Percentiles rank a stretch among this genome's conserved stretches.
These are phyloP conservation scores for Gardenia jasminoides DNA, from an alignment of 257 asterid genomes.

Conservation along the genomic window DNA sequence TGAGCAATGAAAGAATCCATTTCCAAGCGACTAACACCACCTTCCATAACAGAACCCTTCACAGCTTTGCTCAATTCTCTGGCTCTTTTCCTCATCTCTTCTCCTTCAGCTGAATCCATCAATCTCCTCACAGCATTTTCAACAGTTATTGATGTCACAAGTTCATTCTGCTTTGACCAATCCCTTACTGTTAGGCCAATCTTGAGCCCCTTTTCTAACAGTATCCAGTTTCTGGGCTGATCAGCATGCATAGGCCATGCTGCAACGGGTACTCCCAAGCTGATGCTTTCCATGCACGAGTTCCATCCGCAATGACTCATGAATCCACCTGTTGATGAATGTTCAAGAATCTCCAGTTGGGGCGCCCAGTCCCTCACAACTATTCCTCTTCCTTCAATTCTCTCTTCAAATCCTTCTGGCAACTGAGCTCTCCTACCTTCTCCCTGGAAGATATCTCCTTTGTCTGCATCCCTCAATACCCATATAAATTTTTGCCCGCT, in stretches of 20 bases:
- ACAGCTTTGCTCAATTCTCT: constrained; percentile 7
- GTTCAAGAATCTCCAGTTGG: constrained; percentile 14
- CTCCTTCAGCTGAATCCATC: constrained; percentile 28
- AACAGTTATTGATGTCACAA: constrained; percentile 12
- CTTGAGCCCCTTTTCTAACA: constrained; percentile 9
- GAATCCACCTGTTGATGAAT: not conserved
- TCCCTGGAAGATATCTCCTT: constrained; percentile 8
- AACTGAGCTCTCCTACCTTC: constrained; percentile 11
- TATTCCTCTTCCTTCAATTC: constrained; percentile 22
- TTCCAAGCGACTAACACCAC: constrained; percentile 15
- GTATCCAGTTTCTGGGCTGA: constrained; percentile 16
- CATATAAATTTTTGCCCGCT: constrained; percentile 10
- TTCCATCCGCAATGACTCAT: constrained; percentile 29
- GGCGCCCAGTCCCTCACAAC: constrained; percentile 28
- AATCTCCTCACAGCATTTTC: constrained; percentile 12
- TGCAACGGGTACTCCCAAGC: constrained; percentile 24
- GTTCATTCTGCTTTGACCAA: constrained; percentile 5
- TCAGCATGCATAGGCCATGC: constrained; percentile 30
- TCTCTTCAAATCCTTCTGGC: constrained; percentile 29
- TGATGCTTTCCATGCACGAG: constrained; percentile 25
- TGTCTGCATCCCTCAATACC: constrained; percentile 26
- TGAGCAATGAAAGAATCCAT: not conserved
- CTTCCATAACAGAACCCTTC: constrained; percentile 12
- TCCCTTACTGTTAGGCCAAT: constrained; percentile 8
- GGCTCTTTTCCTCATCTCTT: constrained; percentile 21